Evolutionary conservation across 148 eudicot genomes (phyloP).

Genomic region (Amaranthus hypochondriacus): DNA sequence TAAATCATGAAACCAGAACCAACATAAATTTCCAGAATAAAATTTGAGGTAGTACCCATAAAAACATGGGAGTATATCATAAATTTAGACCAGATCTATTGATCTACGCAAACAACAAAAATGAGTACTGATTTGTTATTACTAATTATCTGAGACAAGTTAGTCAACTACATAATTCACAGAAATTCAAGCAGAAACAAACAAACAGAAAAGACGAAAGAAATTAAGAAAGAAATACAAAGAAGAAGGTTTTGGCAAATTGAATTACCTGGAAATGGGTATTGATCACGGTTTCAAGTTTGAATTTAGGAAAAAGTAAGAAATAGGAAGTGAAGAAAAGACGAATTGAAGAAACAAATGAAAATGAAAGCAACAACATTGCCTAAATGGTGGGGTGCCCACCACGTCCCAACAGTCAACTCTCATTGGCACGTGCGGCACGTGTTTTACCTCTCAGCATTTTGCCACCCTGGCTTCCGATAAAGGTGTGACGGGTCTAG

Average conservation of each 20-base stretch:
- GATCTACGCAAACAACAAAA: background rate
- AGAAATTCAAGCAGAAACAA: background rate
- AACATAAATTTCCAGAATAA: too few species aligned
- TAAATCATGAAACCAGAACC: background rate
- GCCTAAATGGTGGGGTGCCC: slow-evolving; percentile 12
- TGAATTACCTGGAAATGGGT: slow-evolving; percentile 14
- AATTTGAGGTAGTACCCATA: background rate
- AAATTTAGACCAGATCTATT: slow-evolving; percentile 18
- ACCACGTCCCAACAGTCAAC: slow-evolving; percentile 14
- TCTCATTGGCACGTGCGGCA: slow-evolving; percentile 20
- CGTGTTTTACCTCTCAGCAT: slow-evolving; percentile 14
- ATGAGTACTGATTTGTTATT: background rate
- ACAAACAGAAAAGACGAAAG: slow-evolving; percentile 4
- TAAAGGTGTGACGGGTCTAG: too few species aligned
- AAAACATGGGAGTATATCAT: background rate
- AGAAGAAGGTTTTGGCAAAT: background rate
- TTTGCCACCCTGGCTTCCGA: slow-evolving; percentile 22
- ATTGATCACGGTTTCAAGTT: background rate
- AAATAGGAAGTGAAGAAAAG: slow-evolving; percentile 3
- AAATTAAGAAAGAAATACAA: too few species aligned
- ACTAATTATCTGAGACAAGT: background rate
- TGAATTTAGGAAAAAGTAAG: background rate
- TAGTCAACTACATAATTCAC: background rate
- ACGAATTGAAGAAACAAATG: background rate
- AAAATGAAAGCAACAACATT: slow-evolving; percentile 3